Evolutionary conservation across 441 rosid genomes (phyloP).

Genomic region (Gossypium schwendimanii): DNA sequence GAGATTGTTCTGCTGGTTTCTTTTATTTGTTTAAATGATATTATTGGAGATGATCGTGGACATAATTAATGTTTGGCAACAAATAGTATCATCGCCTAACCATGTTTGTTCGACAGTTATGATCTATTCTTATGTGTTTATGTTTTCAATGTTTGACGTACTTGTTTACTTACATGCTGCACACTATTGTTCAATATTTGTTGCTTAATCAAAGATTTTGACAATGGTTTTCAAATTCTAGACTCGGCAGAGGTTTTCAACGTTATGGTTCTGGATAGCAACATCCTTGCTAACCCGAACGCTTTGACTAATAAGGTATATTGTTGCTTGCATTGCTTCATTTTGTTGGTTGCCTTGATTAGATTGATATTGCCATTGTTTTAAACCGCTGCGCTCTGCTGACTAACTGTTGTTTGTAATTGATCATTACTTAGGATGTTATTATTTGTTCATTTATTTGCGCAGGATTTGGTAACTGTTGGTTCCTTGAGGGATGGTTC

Average conservation of each 20-base stretch:
- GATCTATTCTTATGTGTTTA: background rate
- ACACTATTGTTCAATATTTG: background rate
- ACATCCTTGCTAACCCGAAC: slow-evolving; percentile 19
- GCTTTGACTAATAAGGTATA: slow-evolving; percentile 28
- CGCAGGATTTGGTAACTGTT: slow-evolving; percentile 22
- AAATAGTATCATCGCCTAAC: background rate
- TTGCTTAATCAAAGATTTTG: background rate
- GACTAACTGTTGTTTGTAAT: slow-evolving; percentile 3
- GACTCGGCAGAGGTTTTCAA: slow-evolving; percentile 21
- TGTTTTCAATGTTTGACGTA: background rate
- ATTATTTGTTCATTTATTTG: slow-evolving; percentile 11
- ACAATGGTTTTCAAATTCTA: slow-evolving; percentile 8
- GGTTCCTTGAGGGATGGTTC: slow-evolving; percentile 24
- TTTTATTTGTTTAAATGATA: background rate
- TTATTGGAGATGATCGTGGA: background rate
- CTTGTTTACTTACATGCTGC: background rate
- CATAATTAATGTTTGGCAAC: background rate
- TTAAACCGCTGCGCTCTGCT: background rate
- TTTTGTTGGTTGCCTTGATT: background rate
- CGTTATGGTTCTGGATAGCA: slow-evolving; percentile 6
- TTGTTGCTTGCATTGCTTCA: background rate
- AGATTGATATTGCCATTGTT: background rate
- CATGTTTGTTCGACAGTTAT: background rate
- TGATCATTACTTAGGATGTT: slow-evolving; percentile 14
- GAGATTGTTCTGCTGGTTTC: background rate